These are phyloP conservation scores for Penicillium sp. DNA, from an alignment of 2,329 filamentous ascomycete species.

Conservation along the genomic window DNA sequence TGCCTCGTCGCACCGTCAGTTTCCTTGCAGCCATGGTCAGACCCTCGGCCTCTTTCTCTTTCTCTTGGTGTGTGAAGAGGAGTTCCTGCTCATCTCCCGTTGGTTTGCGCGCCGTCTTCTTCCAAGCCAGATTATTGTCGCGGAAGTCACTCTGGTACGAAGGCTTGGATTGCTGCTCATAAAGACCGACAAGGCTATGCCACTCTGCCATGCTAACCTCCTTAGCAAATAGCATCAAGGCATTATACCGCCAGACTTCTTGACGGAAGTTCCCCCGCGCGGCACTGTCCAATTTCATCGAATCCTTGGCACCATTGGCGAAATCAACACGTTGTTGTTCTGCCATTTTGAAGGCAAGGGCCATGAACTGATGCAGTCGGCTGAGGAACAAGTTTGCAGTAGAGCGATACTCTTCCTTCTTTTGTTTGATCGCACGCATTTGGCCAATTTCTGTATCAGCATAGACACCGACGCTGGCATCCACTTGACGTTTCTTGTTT, in stretches of 20 bases:
- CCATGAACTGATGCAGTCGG: conserved; percentile 77
- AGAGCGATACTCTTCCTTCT: conserved; percentile 81
- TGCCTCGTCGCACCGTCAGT: conserved; percentile 88
- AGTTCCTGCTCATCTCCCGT: conserved; percentile 76
- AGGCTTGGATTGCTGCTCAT: conserved; percentile 71
- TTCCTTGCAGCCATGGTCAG: conserved; percentile 77
- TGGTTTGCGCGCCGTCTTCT: conserved; percentile 70
- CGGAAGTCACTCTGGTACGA: conserved; percentile 81
- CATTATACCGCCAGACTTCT: conserved; percentile 81
- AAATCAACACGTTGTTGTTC: conserved; percentile 67
- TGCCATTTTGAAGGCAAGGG: conserved; percentile 72
- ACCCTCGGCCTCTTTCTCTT: conserved; percentile 71
- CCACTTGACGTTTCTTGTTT: conserved; percentile 50
- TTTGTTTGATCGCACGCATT: conserved; percentile 92
- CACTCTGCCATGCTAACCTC: conserved; percentile 81
- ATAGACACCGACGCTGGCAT: conserved; percentile 55
- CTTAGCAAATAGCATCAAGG: conserved; percentile 80
- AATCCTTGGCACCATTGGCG: conserved; percentile 39
- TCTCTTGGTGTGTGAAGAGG: conserved; percentile 87
- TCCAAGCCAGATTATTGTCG: conserved; percentile 75
- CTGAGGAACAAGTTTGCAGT: conserved; percentile 75
- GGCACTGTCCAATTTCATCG: conserved; percentile 63
- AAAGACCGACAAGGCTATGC: conserved; percentile 74
- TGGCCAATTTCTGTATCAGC: conserved; percentile 72
- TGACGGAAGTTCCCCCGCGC: conserved; percentile 71